Evolutionary conservation across 1,284 basidiomycete genomes (phyloP).

Genomic region (Gymnopus androsaceus): DNA sequence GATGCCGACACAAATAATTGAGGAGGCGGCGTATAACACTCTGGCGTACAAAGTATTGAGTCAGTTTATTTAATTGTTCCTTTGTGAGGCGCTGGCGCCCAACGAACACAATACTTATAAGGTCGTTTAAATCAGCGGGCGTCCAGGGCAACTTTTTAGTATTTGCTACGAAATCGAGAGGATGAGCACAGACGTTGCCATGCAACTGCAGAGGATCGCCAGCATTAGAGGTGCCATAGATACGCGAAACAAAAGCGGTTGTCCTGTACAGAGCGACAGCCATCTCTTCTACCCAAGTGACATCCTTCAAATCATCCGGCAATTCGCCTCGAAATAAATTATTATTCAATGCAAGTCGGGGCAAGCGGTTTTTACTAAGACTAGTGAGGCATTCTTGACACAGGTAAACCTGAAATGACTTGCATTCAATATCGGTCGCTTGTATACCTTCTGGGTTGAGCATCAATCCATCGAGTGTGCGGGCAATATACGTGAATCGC

Average conservation of each 20-base stretch:
- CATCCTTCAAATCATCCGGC: slow-evolving; percentile 16
- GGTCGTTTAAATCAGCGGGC: slow-evolving; percentile 24
- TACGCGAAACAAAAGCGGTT: slow-evolving; percentile 20
- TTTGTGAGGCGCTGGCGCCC: slow-evolving; percentile 16
- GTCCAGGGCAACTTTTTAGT: slow-evolving; percentile 24
- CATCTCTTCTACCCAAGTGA: slow-evolving; percentile 25
- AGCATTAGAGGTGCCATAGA: slow-evolving; percentile 14
- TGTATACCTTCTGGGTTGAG: background rate
- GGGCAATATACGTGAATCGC: background rate
- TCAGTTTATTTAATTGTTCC: background rate
- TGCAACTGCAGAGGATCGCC: slow-evolving; percentile 8
- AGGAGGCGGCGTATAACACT: background rate
- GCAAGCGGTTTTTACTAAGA: background rate
- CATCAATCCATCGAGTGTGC: background rate
- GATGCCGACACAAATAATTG: background rate
- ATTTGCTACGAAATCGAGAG: slow-evolving; percentile 26
- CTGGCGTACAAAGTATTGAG: background rate
- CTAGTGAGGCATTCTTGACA: background rate
- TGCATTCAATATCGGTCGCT: background rate
- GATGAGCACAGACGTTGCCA: slow-evolving; percentile 9
- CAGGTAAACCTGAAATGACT: background rate
- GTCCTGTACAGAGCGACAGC: slow-evolving; percentile 20
- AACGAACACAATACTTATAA: slow-evolving; percentile 27
- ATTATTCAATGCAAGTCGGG: slow-evolving; percentile 18
- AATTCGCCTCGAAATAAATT: slow-evolving; percentile 19